Percentiles rank a stretch among this genome's conserved stretches.
phyloP scores from a whole-genome alignment of 176 grass and related monocot species.

The Oryza meyeriana region DNA sequence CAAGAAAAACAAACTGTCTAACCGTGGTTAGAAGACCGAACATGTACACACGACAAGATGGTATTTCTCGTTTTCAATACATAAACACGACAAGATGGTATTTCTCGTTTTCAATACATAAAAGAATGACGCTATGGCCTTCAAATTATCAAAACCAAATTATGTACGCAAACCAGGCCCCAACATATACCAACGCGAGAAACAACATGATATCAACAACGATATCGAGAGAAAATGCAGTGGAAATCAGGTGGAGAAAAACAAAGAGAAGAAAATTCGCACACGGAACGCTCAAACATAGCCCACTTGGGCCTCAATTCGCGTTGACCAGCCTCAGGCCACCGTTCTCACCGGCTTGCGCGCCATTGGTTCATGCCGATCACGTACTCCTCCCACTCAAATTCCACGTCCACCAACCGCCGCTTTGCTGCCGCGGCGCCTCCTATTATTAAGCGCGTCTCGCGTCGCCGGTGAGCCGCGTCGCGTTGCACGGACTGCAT shows the following conservation, averaged over 20 bases:
- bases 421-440: neutral
- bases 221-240: neutral
- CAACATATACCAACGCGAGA: neutral
- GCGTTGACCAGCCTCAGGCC: neutral
- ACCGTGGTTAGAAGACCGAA: neutral
- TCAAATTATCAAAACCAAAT: neutral
- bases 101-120: neutral
- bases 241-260: neutral
- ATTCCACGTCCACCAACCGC: constrained; percentile 1
- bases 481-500: neutral
- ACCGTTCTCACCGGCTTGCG: neutral
- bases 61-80: neutral
- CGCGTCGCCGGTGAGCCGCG: constrained; percentile 18
- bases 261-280: neutral
- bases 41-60: neutral
- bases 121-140: neutral
- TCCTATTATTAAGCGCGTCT: neutral
- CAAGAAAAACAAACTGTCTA: neutral
- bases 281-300: neutral
- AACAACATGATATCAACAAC: neutral
- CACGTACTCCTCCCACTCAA: neutral
- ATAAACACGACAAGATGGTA: neutral
- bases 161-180: neutral
- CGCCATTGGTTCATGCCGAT: neutral
- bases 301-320: neutral